A percentile compares a stretch with the other conserved stretches of the same genome.
phyloP scores from a whole-genome alignment of 208 protist species.

The Acanthamoeba castellanii region DNA sequence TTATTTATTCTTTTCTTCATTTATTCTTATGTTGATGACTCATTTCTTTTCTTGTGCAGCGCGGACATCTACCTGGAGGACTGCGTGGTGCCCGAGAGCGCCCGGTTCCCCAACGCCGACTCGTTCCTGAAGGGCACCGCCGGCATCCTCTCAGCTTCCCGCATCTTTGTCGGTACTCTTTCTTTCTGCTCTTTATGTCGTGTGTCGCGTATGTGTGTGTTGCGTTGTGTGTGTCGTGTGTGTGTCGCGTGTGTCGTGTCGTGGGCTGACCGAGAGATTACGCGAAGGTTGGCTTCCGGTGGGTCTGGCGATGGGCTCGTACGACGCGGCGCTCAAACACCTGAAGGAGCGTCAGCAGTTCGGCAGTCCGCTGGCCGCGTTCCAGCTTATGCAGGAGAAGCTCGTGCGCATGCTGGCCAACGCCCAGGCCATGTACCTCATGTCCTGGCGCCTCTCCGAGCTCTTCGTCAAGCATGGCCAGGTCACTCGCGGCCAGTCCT shows the following conservation, averaged over 20 bases:
- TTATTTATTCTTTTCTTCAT: too few relatives aligned
- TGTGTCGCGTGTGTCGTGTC: too few relatives aligned
- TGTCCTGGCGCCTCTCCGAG: slow-evolving; percentile 68
- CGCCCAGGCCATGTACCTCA: slow-evolving; percentile 74
- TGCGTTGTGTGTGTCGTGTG: background rate
- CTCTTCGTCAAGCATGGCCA: slow-evolving; percentile 69
- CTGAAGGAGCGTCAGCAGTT: slow-evolving; percentile 77
- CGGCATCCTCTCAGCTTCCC: background rate
- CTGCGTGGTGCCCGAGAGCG: slow-evolving; percentile 69
- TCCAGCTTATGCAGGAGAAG: slow-evolving; percentile 77
- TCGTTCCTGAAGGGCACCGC: slow-evolving; percentile 75
- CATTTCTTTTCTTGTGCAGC: background rate
- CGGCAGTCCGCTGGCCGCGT: slow-evolving; percentile 49
- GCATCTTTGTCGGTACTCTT: slow-evolving; percentile 22
- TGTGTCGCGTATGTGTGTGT: background rate
- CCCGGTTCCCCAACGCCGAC: slow-evolving; percentile 67
- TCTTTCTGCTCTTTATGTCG: background rate
- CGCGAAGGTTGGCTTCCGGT: slow-evolving; percentile 74
- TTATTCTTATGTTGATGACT: background rate
- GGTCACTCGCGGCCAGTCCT: slow-evolving; percentile 72
- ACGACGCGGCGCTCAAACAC: slow-evolving; percentile 76
- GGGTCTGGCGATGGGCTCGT: slow-evolving; percentile 69
- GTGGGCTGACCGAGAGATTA: background rate
- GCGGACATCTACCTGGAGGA: slow-evolving; percentile 78
- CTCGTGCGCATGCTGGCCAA: slow-evolving; percentile 71